These are phyloP conservation scores for Russula emetica DNA, from an alignment of 768 basidiomycete species.

Conservation along the genomic window DNA sequence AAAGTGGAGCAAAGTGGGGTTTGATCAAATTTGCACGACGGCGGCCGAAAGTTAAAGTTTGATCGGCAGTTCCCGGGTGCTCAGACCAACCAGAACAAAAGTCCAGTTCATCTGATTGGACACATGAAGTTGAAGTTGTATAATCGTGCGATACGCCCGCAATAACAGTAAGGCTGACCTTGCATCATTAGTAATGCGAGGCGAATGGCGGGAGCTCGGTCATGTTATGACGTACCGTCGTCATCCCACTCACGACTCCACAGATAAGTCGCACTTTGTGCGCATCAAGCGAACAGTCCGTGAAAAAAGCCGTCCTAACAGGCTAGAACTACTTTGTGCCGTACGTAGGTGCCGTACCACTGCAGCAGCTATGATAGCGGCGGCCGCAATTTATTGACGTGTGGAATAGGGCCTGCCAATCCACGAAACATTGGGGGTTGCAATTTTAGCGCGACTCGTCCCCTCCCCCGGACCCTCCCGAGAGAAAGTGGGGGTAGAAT, in stretches of 20 bases:
- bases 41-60: constrained; percentile 1
- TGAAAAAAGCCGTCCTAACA: not conserved
- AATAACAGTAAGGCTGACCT: not conserved
- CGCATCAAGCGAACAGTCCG: not conserved
- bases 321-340: not conserved
- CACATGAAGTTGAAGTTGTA: not conserved
- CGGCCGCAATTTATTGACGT: not conserved
- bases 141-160: not conserved
- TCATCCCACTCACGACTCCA: not conserved
- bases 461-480: not conserved
- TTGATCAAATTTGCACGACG: not conserved
- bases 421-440: not conserved
- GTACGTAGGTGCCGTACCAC: not conserved
- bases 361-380: not conserved
- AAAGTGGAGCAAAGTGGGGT: not conserved
- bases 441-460: not conserved
- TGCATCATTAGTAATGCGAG: not conserved
- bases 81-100: not conserved
- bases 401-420: not conserved
- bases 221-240: not conserved
- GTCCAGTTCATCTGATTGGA: constrained; percentile 1
- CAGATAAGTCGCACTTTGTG: not conserved
- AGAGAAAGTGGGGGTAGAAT: not conserved
- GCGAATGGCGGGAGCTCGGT: not conserved
- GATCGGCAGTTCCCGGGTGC: constrained; percentile 5